phyloP scores from a whole-genome alignment of 2,329 filamentous ascomycete species.

The Dendryphion nanum region DNA sequence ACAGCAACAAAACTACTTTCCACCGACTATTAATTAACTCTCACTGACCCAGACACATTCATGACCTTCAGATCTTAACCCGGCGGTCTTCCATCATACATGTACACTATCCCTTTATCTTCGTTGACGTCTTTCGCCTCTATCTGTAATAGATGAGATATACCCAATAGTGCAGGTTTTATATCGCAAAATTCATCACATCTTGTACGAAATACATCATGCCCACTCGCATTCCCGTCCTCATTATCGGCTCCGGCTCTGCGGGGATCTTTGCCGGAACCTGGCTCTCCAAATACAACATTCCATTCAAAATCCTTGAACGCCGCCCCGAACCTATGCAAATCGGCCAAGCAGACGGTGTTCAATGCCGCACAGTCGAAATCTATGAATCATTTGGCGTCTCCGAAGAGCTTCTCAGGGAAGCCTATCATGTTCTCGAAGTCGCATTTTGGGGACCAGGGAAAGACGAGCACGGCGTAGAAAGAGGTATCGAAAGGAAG shows the following conservation, averaged over 20 bases:
- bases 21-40: too few species aligned
- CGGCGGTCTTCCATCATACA: too few species aligned
- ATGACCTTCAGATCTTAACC: too few species aligned
- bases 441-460: conserved; percentile 49
- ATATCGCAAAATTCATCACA: too few species aligned
- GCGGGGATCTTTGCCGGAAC: conserved; percentile 61
- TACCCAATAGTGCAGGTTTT: too few species aligned
- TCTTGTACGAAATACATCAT: too few species aligned
- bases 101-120: too few species aligned
- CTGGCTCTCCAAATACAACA: conserved; percentile 59
- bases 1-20: too few species aligned
- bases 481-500: conserved; percentile 42
- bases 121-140: too few species aligned
- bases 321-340: conserved; percentile 53
- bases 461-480: conserved; percentile 11
- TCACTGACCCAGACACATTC: too few species aligned
- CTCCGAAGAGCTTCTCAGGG: conserved; percentile 60
- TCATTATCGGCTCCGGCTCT: conserved; percentile 62
- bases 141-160: too few species aligned
- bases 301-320: conserved; percentile 59
- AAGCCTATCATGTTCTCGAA: conserved; percentile 66
- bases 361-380: conserved; percentile 67
- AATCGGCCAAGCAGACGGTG: conserved; percentile 62
- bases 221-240: too few species aligned
- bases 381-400: conserved; percentile 73